A percentile compares a stretch with the other conserved stretches of the same genome.
phyloP scores from a whole-genome alignment of 192 early-diverging fungal species.

The Haplosporangium gracile region DNA sequence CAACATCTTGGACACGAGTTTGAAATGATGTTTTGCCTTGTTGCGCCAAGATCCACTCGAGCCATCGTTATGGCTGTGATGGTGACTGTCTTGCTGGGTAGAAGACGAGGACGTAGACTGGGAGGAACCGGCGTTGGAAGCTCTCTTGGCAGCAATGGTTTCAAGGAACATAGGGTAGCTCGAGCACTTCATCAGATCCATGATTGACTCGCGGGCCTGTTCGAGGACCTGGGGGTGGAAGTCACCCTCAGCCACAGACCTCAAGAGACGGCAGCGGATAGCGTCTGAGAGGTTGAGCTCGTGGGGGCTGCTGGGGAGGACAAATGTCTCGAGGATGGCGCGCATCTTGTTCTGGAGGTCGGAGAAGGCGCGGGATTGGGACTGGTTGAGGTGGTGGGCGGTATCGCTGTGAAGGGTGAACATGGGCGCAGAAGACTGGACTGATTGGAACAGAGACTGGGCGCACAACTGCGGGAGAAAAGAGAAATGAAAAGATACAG shows the following conservation, averaged over 20 bases:
- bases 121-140: slow-evolving; percentile 35
- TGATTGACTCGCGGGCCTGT: slow-evolving; percentile 51
- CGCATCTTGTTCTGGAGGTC: slow-evolving; percentile 54
- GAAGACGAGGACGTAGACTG: slow-evolving; percentile 14
- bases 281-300: slow-evolving; percentile 55
- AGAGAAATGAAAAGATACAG: slow-evolving; percentile 1
- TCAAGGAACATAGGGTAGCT: slow-evolving; percentile 55
- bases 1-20: slow-evolving; percentile 52
- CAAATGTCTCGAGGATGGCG: slow-evolving; percentile 54
- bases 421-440: slow-evolving; percentile 35
- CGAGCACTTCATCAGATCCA: slow-evolving; percentile 56
- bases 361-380: slow-evolving; percentile 34
- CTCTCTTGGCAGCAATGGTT: slow-evolving; percentile 42
- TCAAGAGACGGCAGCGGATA: slow-evolving; percentile 37
- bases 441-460: slow-evolving; percentile 43
- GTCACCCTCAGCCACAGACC: slow-evolving; percentile 42
- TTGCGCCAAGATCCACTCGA: slow-evolving; percentile 33
- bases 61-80: slow-evolving; percentile 2
- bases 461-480: slow-evolving; percentile 41
- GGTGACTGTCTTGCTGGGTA: not conserved
- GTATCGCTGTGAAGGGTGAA: slow-evolving; percentile 34
- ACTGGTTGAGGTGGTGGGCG: slow-evolving; percentile 31
- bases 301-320: slow-evolving; percentile 55
- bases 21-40: slow-evolving; percentile 53
- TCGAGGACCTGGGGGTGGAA: slow-evolving; percentile 44